A percentile compares a stretch with the other conserved stretches of the same genome.
Evolutionary conservation across 352 stramenopile species (phyloP).

Genomic region (Phytopythium helicoides): DNA sequence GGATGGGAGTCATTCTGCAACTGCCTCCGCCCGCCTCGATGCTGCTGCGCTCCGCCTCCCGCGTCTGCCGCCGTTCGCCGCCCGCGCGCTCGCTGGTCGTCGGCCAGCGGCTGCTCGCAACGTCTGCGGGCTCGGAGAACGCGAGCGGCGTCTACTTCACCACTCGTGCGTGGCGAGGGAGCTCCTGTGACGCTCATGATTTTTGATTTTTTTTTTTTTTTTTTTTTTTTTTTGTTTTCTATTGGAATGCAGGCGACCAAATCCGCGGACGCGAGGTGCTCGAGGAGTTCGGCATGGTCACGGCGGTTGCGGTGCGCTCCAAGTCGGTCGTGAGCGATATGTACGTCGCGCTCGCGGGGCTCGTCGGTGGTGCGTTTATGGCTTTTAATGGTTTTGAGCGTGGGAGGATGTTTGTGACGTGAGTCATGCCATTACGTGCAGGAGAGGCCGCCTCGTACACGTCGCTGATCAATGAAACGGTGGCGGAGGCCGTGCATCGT

Average conservation of each 20-base stretch:
- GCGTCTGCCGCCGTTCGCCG: slow-evolving; percentile 1
- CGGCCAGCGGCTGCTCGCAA: slow-evolving; percentile 6
- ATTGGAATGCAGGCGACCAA: slow-evolving; percentile 35
- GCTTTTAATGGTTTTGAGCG: too few relatives aligned
- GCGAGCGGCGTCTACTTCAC: slow-evolving; percentile 58
- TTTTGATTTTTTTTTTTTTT: slow-evolving; percentile 4
- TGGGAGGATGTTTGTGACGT: too few relatives aligned
- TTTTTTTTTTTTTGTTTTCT: neutral
- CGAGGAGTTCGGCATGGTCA: slow-evolving; percentile 76
- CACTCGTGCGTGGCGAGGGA: slow-evolving; percentile 36
- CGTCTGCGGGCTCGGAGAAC: neutral
- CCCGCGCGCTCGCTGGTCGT: neutral
- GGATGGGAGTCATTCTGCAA: neutral
- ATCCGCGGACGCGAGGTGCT: slow-evolving; percentile 68
- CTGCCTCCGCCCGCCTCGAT: neutral
- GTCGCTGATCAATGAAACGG: slow-evolving; percentile 82
- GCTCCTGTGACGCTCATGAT: neutral
- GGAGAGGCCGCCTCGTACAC: slow-evolving; percentile 76
- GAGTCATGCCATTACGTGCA: slow-evolving; percentile 5
- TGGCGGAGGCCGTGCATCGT: slow-evolving; percentile 70
- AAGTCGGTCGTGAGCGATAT: slow-evolving; percentile 84
- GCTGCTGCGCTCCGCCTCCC: slow-evolving; percentile 6
- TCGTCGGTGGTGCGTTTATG: slow-evolving; percentile 58
- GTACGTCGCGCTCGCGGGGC: slow-evolving; percentile 66
- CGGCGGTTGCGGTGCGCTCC: slow-evolving; percentile 69